Base-by-base conservation (phyloP, 1,139 yeast species). In the Zhuliangozyma blackwelliae region DNA sequence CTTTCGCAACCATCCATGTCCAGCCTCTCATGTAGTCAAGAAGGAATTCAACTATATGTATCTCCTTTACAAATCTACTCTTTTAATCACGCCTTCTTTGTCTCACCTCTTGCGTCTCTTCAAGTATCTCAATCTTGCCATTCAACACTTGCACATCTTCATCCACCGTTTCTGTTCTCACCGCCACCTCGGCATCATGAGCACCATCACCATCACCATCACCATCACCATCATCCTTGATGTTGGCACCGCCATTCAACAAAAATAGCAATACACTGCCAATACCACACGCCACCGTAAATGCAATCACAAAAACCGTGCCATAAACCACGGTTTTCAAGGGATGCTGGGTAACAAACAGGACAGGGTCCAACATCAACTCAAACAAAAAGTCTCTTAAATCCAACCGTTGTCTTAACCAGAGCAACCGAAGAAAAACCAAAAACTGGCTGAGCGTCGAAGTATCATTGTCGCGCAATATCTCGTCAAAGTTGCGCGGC, bases 241-340 rank as follows among this genome's bases (percentile, higher is more conserved):
- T 55, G 38, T 57, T 66, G 35, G 64, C 68, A 32, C 51, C 46
- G 9, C 65, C 61, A 8, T 48, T 44, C 23, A 22, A 22, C n/a
- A 41, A 28, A 37, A 59, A 61, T 32, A 65, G 37, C 5, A 72
- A 7, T 3, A 59, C 63, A 32, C 70, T 72, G 50, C 61, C 59
- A 1, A 59, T 27, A 5, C 72, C 81, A 49, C 65, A 67, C n/a
- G 52, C 53, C 12, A 72, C 41, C 6, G 79, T 63, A 37, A 72
- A 56, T 0, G 57, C 37, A 26, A 68, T 49, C 10, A 73, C 55
- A 34, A 74, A 56, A 10, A 65, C 56, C 8, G 68, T 60, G 23
- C 74, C 63, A 49, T 74, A 77, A 25, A 70, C 52, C 20, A 73
- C 59, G 32, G 75, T 74, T 47, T 71, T 75, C 31, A 69, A 55